A percentile compares a stretch with the other conserved stretches of the same genome.
These are phyloP conservation scores for Brassica cretica DNA, from an alignment of 345 rosid species.

Conservation along the genomic window DNA sequence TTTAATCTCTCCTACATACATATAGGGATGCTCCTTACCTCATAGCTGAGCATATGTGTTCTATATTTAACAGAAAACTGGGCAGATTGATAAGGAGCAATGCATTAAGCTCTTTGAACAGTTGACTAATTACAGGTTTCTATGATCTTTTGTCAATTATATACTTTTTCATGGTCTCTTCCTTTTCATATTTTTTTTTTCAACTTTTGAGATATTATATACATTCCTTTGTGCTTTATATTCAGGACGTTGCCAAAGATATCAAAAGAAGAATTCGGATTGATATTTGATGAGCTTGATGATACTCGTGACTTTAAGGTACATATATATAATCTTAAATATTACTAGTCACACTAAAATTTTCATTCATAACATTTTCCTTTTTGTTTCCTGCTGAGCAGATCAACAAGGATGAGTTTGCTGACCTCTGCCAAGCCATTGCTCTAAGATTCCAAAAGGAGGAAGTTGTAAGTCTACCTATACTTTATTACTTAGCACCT, in stretches of 20 bases:
- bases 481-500: not conserved
- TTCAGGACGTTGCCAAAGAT: constrained; percentile 85
- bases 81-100: constrained; percentile 68
- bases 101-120: constrained; percentile 76
- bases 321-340: constrained; percentile 21
- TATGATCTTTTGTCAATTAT: not conserved
- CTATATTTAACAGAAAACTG: constrained; percentile 51
- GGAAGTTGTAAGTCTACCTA: constrained; percentile 66
- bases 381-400: constrained; percentile 37
- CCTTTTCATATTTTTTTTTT: not conserved
- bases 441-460: constrained; percentile 88
- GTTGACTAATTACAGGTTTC: constrained; percentile 83
- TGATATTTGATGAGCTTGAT: constrained; percentile 89
- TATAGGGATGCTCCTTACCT: constrained; percentile 7
- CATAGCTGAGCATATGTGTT: constrained; percentile 14
- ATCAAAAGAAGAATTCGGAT: constrained; percentile 75
- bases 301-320: constrained; percentile 95
- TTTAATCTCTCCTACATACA: constrained; percentile 17
- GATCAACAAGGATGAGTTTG: constrained; percentile 88
- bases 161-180: constrained; percentile 4
- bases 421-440: constrained; percentile 95
- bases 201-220: constrained; percentile 12
- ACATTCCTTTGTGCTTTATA: constrained; percentile 14
- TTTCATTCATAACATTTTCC: not conserved
- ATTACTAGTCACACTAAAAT: constrained; percentile 10